phyloP scores from a whole-genome alignment of 1,284 basidiomycete genomes.

The Marasmius fiardii region DNA sequence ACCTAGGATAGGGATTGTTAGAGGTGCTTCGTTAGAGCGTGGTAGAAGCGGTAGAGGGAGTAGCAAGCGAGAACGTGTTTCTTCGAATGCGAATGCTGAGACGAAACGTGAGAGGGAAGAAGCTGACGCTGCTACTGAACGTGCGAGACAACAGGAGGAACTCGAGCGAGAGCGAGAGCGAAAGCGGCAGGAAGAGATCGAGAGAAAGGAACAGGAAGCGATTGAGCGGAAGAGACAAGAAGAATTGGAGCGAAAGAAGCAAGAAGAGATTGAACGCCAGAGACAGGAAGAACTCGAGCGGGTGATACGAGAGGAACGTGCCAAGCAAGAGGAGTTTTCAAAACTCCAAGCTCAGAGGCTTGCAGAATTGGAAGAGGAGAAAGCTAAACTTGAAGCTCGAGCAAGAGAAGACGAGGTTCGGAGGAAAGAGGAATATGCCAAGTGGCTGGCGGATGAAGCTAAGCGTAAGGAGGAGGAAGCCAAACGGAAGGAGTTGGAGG shows the following conservation, averaged over 20 bases:
- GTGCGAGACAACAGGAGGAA: not conserved
- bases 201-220: not conserved
- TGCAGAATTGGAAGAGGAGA: constrained; percentile 14
- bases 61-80: not conserved
- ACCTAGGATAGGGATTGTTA: not conserved
- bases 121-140: not conserved
- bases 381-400: constrained; percentile 19
- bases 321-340: constrained; percentile 8
- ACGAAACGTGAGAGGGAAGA: not conserved
- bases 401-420: constrained; percentile 19
- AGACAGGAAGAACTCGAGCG: not conserved
- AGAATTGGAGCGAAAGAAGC: too few relatives aligned
- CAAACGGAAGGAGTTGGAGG: constrained; percentile 23
- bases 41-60: not conserved
- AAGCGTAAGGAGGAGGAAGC: constrained; percentile 24
- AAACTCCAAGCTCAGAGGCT: constrained; percentile 18
- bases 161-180: not conserved
- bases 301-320: constrained; percentile 11
- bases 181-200: not conserved
- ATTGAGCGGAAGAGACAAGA: not conserved
- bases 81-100: not conserved
- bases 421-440: constrained; percentile 22
- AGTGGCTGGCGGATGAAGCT: constrained; percentile 21
- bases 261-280: not conserved
- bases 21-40: not conserved